phyloP scores from a whole-genome alignment of 2,329 filamentous ascomycete species.

The Neurospora sp. region DNA sequence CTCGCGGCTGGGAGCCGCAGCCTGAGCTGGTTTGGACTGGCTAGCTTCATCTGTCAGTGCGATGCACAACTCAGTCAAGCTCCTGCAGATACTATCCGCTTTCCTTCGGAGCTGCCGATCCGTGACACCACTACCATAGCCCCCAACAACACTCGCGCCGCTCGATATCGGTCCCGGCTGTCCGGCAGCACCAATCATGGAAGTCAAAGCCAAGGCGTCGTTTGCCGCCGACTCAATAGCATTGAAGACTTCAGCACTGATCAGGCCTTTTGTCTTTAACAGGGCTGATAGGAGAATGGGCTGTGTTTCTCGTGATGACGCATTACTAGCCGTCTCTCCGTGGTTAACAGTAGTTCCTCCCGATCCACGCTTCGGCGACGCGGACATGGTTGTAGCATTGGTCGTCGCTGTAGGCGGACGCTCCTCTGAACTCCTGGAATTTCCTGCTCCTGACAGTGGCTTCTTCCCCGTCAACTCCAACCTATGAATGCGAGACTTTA shows the following conservation, averaged over 20 bases:
- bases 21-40: conserved; percentile 25
- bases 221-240: conserved; percentile 71
- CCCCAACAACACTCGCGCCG: conserved; percentile 52
- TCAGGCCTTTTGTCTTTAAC: conserved; percentile 61
- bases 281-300: conserved; percentile 75
- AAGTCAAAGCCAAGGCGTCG: conserved; percentile 71
- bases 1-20: conserved; percentile 14
- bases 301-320: conserved; percentile 48
- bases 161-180: conserved; percentile 61
- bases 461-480: conserved; percentile 85
- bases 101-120: conserved; percentile 85
- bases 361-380: conserved; percentile 63
- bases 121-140: conserved; percentile 36
- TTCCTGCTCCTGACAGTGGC: conserved; percentile 70
- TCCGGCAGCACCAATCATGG: conserved; percentile 65
- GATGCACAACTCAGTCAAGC: conserved; percentile 84
- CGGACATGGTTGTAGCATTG: conserved; percentile 80
- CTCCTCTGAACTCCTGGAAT: conserved; percentile 65
- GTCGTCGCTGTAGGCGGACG: conserved; percentile 86
- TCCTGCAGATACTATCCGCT: conserved; percentile 85
- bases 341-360: conserved; percentile 23
- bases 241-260: conserved; percentile 64
- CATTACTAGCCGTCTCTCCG: conserved; percentile 29
- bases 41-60: conserved; percentile 58
- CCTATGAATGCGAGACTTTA: conserved; percentile 86